These are phyloP conservation scores for Papiliotrema nemorosa DNA, from an alignment of 1,284 basidiomycete genomes.

Conservation along the genomic window DNA sequence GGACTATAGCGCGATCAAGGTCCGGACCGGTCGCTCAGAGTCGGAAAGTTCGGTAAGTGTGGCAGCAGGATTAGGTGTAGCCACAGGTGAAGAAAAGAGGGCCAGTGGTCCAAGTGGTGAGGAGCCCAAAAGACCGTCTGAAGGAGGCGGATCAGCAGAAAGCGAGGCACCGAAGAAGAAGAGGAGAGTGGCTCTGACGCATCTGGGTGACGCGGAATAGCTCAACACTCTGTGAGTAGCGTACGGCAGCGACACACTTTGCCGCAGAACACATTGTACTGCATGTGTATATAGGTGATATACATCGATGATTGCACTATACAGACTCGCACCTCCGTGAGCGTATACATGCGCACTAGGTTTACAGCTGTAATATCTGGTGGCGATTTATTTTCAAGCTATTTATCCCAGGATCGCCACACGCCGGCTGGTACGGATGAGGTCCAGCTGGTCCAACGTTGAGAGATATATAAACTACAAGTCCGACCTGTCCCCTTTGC, in stretches of 20 bases:
- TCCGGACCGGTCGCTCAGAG: background rate
- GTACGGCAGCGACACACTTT: background rate
- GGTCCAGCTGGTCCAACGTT: background rate
- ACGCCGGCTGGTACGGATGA: background rate
- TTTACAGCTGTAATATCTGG: too few relatives aligned
- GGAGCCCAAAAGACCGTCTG: background rate
- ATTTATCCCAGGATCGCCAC: too few relatives aligned
- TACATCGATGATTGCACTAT: too few relatives aligned
- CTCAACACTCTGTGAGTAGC: background rate
- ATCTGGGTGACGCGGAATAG: constrained; percentile 29
- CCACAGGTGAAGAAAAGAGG: background rate
- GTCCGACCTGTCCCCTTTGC: too few relatives aligned
- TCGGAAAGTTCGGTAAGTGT: background rate
- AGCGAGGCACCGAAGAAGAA: constrained; percentile 68
- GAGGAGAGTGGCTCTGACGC: constrained; percentile 73
- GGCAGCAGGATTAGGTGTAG: background rate
- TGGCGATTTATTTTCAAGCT: too few relatives aligned
- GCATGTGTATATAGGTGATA: background rate
- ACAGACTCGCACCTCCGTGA: too few relatives aligned
- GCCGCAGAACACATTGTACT: background rate
- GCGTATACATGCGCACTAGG: too few relatives aligned
- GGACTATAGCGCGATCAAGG: background rate
- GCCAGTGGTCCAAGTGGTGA: background rate
- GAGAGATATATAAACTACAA: too few relatives aligned
- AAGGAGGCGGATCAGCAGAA: background rate